Base-by-base conservation (phyloP, 495 filamentous ascomycete genomes). In the Jackrogersella minutella region DNA sequence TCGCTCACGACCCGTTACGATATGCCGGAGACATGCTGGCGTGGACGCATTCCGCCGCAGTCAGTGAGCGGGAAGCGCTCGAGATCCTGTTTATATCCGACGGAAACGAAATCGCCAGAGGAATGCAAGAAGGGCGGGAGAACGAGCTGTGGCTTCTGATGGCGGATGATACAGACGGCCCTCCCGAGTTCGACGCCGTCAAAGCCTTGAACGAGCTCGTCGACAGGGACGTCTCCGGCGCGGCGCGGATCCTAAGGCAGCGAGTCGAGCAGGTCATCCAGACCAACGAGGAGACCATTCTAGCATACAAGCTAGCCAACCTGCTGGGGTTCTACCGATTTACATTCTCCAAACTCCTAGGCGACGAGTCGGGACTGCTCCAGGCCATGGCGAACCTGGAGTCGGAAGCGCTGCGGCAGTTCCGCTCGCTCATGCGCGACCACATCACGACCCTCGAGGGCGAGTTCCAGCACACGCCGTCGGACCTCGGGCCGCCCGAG, bases 21-120 rank as follows among this genome's bases (percentile, higher is more conserved):
- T 99, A 98, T 71, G 88, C 96, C 16, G 93, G 95, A 17, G 95
- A 99, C 73, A 98, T 99, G 94, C 85, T 98, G 13, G 95, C 95
- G 5, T 99, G 95, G 95, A 87, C 88, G 2, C 95, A 99, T 73
- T 97, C 96, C 0, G 90, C 93, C 5, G 87, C 94, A 0, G 95
- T 98, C 0, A 93, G 93, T 16, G 95, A 99, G 76, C 85, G 91
- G 40, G 95, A 99, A 76, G 92, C 94, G 1, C 81, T 99, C 14
- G 95, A 97, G 72, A 87, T 90, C 3, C 79, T 99, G 3, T 98
- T 98, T 73, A 89, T 97, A 31, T 87, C 89, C 1, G 93, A 97
- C 54, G 93, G 92, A n/a, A 91, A 95, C 58, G 92, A 97, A 64
- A 90, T 97, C 63, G 91, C 90, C 33, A 90, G 87, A 59, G 91